Percentiles rank a stretch among this genome's conserved stretches.
These are phyloP conservation scores for Rhodofomes roseus DNA, from an alignment of 1,284 basidiomycete genomes.

Conservation along the genomic window DNA sequence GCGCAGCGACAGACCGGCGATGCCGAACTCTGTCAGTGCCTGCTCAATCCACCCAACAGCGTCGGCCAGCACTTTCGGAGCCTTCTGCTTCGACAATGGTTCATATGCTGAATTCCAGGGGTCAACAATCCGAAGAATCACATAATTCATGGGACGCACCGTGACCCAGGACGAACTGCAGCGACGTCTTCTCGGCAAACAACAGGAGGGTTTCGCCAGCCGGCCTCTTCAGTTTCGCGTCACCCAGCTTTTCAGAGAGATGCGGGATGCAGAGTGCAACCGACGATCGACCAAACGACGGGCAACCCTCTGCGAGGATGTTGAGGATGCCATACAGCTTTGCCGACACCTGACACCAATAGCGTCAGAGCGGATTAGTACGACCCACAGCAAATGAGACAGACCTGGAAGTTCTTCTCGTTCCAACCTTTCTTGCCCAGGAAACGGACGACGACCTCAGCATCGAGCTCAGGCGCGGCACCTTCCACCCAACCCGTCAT, in stretches of 20 bases:
- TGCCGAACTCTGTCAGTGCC: slow-evolving; percentile 90
- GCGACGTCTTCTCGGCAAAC: slow-evolving; percentile 90
- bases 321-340: slow-evolving; percentile 82
- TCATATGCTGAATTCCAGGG: slow-evolving; percentile 68
- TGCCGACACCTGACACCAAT: slow-evolving; percentile 67
- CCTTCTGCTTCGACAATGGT: slow-evolving; percentile 89
- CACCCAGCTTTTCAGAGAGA: slow-evolving; percentile 93
- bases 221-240: slow-evolving; percentile 95
- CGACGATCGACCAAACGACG: slow-evolving; percentile 85
- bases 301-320: slow-evolving; percentile 73
- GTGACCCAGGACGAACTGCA: slow-evolving; percentile 93
- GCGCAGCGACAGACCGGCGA: slow-evolving; percentile 81
- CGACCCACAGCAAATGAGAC: slow-evolving; percentile 16
- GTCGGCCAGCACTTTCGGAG: slow-evolving; percentile 95
- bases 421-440: slow-evolving; percentile 93
- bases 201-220: slow-evolving; percentile 84
- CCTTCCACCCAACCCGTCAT: slow-evolving; percentile 83
- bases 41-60: slow-evolving; percentile 88
- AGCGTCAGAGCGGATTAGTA: not conserved
- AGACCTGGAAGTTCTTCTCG: slow-evolving; percentile 98
- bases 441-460: slow-evolving; percentile 89
- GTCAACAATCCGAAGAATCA: not conserved
- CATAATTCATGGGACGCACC: slow-evolving; percentile 45
- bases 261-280: slow-evolving; percentile 83
- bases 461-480: slow-evolving; percentile 69